Evolutionary conservation across 768 basidiomycete genomes (phyloP).

Genomic region (Lactarius sanguifluus): DNA sequence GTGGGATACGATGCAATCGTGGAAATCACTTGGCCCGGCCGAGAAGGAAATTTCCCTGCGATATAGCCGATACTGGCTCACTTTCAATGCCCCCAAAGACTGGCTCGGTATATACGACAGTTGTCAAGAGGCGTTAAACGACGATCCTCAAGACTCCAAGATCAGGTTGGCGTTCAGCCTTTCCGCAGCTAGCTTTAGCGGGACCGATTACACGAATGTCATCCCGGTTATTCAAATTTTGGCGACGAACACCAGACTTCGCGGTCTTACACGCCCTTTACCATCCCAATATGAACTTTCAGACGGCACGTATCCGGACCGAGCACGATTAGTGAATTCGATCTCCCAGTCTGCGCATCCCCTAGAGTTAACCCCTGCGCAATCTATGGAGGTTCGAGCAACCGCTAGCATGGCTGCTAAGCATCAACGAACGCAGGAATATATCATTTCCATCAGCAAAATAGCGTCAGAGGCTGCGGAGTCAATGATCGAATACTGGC

Average conservation of each 20-base stretch:
- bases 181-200: slow-evolving; percentile 5
- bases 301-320: background rate
- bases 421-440: background rate
- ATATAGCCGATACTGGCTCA: slow-evolving; percentile 21
- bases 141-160: background rate
- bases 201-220: background rate
- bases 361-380: background rate
- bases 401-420: background rate
- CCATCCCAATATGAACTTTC: slow-evolving; percentile 30
- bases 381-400: background rate
- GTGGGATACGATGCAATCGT: slow-evolving; percentile 5
- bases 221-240: background rate
- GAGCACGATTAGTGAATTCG: background rate
- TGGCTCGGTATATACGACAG: slow-evolving; percentile 13
- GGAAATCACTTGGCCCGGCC: slow-evolving; percentile 12
- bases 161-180: slow-evolving; percentile 11
- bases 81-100: slow-evolving; percentile 4
- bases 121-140: background rate
- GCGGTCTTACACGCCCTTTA: background rate
- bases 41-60: background rate
- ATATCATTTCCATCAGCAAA: background rate
- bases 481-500: slow-evolving; percentile 19
- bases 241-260: slow-evolving; percentile 2
- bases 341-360: background rate
- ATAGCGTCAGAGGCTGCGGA: slow-evolving; percentile 17